Conservation (phyloP, 2,329 filamentous ascomycete genomes). For the Tolypocladium album region DNA sequence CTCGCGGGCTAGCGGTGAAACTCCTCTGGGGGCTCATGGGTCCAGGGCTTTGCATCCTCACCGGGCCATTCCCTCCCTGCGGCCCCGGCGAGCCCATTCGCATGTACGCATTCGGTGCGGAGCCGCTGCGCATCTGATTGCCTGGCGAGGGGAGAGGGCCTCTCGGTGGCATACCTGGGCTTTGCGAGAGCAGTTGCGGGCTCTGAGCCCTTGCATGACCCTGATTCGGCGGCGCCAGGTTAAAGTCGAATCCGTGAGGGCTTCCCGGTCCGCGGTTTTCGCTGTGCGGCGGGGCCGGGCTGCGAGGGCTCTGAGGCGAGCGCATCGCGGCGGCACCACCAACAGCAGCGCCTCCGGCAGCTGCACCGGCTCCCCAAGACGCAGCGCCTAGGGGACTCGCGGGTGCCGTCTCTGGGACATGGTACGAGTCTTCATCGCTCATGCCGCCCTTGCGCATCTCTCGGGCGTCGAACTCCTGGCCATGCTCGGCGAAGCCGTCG, state of each 20-base stretch:
- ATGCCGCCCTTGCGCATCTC: constrained; percentile 5
- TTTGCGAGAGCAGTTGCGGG: constrained; percentile 1
- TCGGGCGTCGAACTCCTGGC: constrained; percentile 10
- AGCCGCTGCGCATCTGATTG: constrained; percentile 3
- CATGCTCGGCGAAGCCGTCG: constrained; percentile 27
- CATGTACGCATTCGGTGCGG: constrained; percentile 1
- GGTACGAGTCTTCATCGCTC: constrained; percentile 7
- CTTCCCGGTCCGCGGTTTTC: not conserved
- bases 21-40: constrained; percentile 2
- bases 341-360: not conserved
- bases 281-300: constrained; percentile 3
- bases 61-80: constrained; percentile 4
- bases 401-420: constrained; percentile 6
- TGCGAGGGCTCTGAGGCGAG: not conserved
- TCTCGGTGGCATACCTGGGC: constrained; percentile 1
- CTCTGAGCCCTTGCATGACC: not conserved
- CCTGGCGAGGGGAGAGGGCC: constrained; percentile 1
- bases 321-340: not conserved
- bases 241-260: constrained; percentile 8
- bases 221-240: constrained; percentile 3
- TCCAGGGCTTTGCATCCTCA: constrained; percentile 5
- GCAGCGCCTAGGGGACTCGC: constrained; percentile 6
- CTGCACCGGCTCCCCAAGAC: constrained; percentile 5
- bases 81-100: constrained; percentile 7
- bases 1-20: constrained; percentile 5